These are phyloP conservation scores for Phytopythium aichiense DNA, from an alignment of 352 stramenopile genomes.

Conservation along the genomic window DNA sequence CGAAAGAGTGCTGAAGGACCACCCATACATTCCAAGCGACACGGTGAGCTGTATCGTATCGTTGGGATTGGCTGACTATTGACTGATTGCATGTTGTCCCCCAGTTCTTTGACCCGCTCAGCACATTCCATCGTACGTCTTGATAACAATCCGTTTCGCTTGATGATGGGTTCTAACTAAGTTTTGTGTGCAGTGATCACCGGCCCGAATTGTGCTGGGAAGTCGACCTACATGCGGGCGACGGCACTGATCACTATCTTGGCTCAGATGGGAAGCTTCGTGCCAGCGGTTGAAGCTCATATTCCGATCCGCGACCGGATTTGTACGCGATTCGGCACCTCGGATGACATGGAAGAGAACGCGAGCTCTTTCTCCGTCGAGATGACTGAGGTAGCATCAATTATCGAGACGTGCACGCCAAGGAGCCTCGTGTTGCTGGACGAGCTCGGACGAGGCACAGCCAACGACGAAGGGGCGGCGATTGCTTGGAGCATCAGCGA, in stretches of 20 bases:
- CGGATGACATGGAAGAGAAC: constrained; percentile 93
- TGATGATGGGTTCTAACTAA: not conserved
- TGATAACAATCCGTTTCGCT: not conserved
- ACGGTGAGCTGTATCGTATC: constrained; percentile 29
- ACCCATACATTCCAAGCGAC: constrained; percentile 83
- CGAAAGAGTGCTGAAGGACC: constrained; percentile 59
- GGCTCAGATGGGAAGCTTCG: constrained; percentile 89
- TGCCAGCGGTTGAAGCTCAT: constrained; percentile 74
- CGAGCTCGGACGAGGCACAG: constrained; percentile 88
- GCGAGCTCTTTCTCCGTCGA: constrained; percentile 90
- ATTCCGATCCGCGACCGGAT: constrained; percentile 87
- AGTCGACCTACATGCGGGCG: constrained; percentile 86
- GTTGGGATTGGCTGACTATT: not conserved
- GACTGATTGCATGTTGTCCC: not conserved
- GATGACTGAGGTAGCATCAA: constrained; percentile 89
- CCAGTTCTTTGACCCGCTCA: constrained; percentile 71
- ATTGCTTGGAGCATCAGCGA: constrained; percentile 90
- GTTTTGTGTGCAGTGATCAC: constrained; percentile 60
- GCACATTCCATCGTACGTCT: constrained; percentile 62
- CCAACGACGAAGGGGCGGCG: constrained; percentile 84
- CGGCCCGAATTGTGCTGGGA: constrained; percentile 89
- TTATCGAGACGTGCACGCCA: constrained; percentile 65
- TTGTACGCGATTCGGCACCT: constrained; percentile 90
- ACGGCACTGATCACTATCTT: constrained; percentile 88
- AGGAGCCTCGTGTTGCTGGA: constrained; percentile 88